Evolutionary conservation across 2,329 filamentous ascomycete genomes (phyloP), one percentile per base, ranked within the genome.

Genomic region (Huntiella bhutanensis): DNA sequence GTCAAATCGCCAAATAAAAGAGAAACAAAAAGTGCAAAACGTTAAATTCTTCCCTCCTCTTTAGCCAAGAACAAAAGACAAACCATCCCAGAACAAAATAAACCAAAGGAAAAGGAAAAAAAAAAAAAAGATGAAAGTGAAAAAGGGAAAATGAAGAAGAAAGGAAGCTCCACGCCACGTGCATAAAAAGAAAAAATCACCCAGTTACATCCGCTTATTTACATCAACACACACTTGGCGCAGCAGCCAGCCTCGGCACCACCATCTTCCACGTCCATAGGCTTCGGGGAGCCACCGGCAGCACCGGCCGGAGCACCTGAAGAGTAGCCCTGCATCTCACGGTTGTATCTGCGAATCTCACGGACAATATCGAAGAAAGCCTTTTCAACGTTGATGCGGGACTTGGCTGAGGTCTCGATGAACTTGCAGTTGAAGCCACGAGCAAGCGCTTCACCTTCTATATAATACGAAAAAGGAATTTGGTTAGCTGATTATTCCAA

Each of bases 381-480:
- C 66, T 92, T 87, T 65, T 98, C 91, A 57, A 98, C 91, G 60
- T 96, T 95, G 69, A 91, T 92, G 62, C 88, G 81, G 52, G 87
- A 93, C 69, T 96, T 98, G 54, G 91, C 91, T 37, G 91, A 98
- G 10, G 91, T 96, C 70, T 98, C 91, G 67, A 96, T 93, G 69
- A 96, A 98, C 61, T 91, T 92, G 80, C 91, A 98, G 60, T 79
- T 80, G 63, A 98, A 96, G 53, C 80, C 78, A 55, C 75, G 75
- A 53, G 87, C 88, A 54, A 96, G 70, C 50, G 78, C 74, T 65
- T 91, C 81, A 57, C 88, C 88, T 78, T 96, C 88, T 95, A 64
- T 57, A 46, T 10, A 32, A 13, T 3, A 15, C 7, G 28, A 41
- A 43, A 28, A 10, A 48, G n/a, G 4, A 19, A 41, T 11, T 28